Conservation (phyloP, 2,329 filamentous ascomycete genomes). For the Cyanodermella asteris region DNA sequence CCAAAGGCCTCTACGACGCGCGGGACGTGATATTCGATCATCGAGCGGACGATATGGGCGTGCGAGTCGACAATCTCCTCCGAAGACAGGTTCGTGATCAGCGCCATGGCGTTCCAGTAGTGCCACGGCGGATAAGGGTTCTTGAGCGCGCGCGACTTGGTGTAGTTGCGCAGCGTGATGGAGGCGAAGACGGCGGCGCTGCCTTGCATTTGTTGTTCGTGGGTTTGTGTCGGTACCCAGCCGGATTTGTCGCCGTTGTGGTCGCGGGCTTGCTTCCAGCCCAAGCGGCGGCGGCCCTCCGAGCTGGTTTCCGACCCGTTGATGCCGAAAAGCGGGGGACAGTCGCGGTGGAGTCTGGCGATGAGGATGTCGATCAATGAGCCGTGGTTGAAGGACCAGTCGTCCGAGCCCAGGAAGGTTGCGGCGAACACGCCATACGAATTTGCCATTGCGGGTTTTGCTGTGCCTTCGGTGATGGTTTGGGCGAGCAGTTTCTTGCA, state of each 20-base stretch:
- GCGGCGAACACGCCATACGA: slow-evolving; percentile 59
- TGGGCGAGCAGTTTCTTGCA: slow-evolving; percentile 52
- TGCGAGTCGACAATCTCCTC: slow-evolving; percentile 51
- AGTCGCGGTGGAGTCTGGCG: slow-evolving; percentile 61
- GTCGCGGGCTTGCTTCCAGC: slow-evolving; percentile 42
- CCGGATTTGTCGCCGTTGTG: slow-evolving; percentile 20
- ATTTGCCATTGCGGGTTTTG: slow-evolving; percentile 45
- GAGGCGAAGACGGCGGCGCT: slow-evolving; percentile 68
- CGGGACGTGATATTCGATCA: slow-evolving; percentile 51
- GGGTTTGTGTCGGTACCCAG: slow-evolving; percentile 49
- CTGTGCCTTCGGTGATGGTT: slow-evolving; percentile 43
- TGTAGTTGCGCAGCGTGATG: slow-evolving; percentile 63
- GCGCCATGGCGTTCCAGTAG: slow-evolving; percentile 63
- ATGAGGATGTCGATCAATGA: slow-evolving; percentile 66
- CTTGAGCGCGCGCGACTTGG: slow-evolving; percentile 38
- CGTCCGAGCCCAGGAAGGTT: slow-evolving; percentile 48
- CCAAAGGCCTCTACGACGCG: slow-evolving; percentile 69
- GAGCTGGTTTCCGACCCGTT: slow-evolving; percentile 53
- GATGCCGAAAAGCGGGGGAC: slow-evolving; percentile 71
- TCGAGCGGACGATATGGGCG: slow-evolving; percentile 44
- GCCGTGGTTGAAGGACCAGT: slow-evolving; percentile 43
- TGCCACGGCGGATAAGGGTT: slow-evolving; percentile 59
- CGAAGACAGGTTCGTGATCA: slow-evolving; percentile 53
- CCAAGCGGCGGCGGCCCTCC: slow-evolving; percentile 42
- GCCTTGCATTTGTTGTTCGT: slow-evolving; percentile 65